These are phyloP conservation scores for Colletotrichum cordylinicola DNA, from an alignment of 2,329 filamentous ascomycete genomes.

Conservation along the genomic window DNA sequence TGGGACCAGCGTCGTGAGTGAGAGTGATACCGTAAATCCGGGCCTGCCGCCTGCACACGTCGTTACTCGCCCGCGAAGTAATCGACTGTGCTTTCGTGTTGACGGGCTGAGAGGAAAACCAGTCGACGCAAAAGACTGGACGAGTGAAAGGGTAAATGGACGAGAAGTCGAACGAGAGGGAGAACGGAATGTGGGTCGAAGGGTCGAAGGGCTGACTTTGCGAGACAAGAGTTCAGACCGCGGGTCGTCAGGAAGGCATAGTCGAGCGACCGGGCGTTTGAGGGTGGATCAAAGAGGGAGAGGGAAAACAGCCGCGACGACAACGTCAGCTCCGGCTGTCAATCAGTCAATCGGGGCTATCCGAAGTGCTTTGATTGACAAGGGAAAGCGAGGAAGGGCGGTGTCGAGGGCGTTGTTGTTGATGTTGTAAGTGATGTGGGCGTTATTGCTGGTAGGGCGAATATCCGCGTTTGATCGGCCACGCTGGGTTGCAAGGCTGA, in stretches of 20 bases:
- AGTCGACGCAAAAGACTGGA: conserved; percentile 16
- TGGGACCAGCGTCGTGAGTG: background rate
- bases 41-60: conserved; percentile 50
- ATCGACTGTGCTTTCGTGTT: conserved; percentile 42
- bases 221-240: conserved; percentile 15
- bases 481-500: conserved; percentile 11
- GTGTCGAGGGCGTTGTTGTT: background rate
- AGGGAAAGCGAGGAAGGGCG: background rate
- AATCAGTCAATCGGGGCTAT: background rate
- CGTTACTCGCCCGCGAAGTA: conserved; percentile 57
- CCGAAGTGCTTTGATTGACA: background rate
- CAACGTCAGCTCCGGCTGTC: background rate
- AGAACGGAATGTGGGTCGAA: conserved; percentile 19
- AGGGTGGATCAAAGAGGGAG: conserved; percentile 12
- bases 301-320: background rate
- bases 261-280: conserved; percentile 15
- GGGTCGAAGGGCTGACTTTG: background rate
- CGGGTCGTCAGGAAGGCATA: conserved; percentile 11
- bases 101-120: conserved; percentile 21
- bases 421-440: background rate
- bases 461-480: conserved; percentile 23
- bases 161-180: conserved; percentile 9
- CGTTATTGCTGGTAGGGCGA: background rate
- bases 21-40: conserved; percentile 25
- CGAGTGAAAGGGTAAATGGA: background rate